These are phyloP conservation scores for Hysterangium stoloniferum DNA, from an alignment of 768 basidiomycete species.

Conservation along the genomic window DNA sequence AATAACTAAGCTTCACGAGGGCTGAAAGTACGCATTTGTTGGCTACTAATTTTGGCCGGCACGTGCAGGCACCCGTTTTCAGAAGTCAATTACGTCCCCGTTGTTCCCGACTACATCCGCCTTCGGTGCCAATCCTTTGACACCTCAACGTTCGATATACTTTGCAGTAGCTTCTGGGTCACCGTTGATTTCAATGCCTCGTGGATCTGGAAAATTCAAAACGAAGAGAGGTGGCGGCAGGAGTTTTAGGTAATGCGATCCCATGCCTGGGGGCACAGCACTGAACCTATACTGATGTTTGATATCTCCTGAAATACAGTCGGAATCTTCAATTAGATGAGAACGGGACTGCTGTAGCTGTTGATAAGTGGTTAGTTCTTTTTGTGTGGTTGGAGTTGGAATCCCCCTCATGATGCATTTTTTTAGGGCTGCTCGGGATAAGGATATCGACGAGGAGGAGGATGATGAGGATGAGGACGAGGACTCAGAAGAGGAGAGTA, in stretches of 20 bases:
- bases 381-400: background rate
- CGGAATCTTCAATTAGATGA: slow-evolving; percentile 42
- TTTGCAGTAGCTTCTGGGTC: too few species aligned
- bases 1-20: background rate
- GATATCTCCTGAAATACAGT: slow-evolving; percentile 14
- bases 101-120: too few species aligned
- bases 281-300: slow-evolving; percentile 15
- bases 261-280: too few species aligned
- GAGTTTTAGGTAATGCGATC: slow-evolving; percentile 62
- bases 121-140: too few species aligned
- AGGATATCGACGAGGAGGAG: slow-evolving; percentile 24
- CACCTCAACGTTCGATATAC: too few species aligned
- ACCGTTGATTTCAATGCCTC: too few species aligned
- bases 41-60: too few species aligned
- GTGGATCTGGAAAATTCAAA: slow-evolving; percentile 65
- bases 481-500: slow-evolving; percentile 31
- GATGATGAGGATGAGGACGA: slow-evolving; percentile 33
- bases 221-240: slow-evolving; percentile 83
- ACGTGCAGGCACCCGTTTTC: too few species aligned
- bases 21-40: too few species aligned
- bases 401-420: slow-evolving; percentile 12
- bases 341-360: slow-evolving; percentile 46
- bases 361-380: slow-evolving; percentile 37
- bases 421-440: slow-evolving; percentile 17
- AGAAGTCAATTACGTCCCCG: too few species aligned